phyloP scores from a whole-genome alignment of 352 stramenopile genomes.

The Phytophthora pseudosyringae region DNA sequence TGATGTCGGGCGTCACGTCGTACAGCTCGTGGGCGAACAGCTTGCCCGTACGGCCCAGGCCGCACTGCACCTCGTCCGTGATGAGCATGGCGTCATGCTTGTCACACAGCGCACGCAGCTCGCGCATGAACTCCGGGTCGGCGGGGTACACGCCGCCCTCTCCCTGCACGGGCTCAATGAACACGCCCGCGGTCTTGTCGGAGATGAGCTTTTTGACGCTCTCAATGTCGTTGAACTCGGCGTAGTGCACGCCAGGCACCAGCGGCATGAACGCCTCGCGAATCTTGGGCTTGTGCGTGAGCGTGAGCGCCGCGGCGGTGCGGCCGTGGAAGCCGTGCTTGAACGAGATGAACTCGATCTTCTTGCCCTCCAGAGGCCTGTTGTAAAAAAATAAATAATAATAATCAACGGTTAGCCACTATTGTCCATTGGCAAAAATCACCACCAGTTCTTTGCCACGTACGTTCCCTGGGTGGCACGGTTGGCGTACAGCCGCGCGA shows the following conservation, averaged over 20 bases:
- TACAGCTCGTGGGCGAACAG: conserved; percentile 96
- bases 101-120: conserved; percentile 92
- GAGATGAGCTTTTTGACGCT: conserved; percentile 78
- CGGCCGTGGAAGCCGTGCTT: conserved; percentile 89
- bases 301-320: conserved; percentile 72
- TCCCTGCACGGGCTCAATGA: conserved; percentile 89
- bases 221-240: conserved; percentile 86
- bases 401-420: not conserved
- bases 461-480: conserved; percentile 71
- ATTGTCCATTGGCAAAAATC: conserved; percentile 1
- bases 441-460: conserved; percentile 24
- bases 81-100: conserved; percentile 96
- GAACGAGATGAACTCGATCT: conserved; percentile 88
- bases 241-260: conserved; percentile 76
- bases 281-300: conserved; percentile 92
- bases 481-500: conserved; percentile 83
- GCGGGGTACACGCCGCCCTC: conserved; percentile 95
- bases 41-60: conserved; percentile 95
- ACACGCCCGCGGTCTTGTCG: conserved; percentile 77
- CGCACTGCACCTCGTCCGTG: conserved; percentile 98
- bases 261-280: conserved; percentile 85
- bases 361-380: conserved; percentile 76
- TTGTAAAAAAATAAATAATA: no score
- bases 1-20: conserved; percentile 94
- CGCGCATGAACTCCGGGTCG: conserved; percentile 91